A percentile compares a stretch with the other conserved stretches of the same genome.
Conservation (phyloP, 2,329 filamentous ascomycete species). For the Fusarium musae region DNA sequence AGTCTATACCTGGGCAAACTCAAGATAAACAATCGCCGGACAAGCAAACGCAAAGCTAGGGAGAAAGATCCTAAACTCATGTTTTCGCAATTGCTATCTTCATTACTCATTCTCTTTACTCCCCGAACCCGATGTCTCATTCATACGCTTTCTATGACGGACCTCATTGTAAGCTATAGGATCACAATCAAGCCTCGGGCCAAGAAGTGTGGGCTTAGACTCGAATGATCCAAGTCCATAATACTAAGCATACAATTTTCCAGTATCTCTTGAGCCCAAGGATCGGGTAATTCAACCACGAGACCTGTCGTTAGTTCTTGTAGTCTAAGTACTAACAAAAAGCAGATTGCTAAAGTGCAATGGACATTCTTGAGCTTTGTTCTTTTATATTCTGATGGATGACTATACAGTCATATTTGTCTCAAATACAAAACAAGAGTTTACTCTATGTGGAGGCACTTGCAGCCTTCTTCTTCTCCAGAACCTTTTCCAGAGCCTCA, state of each 20-base stretch:
- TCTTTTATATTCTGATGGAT: neutral
- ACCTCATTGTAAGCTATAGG: neutral
- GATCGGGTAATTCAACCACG: neutral
- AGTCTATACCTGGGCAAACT: neutral
- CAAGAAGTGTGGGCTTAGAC: neutral
- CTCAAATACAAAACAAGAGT: neutral
- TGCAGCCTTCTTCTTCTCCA: constrained; percentile 20
- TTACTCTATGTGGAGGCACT: neutral
- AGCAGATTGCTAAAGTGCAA: neutral
- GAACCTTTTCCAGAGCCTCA: constrained; percentile 46
- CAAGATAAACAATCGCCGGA: neutral
- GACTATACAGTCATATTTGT: neutral
- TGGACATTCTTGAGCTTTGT: neutral
- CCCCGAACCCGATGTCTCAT: neutral
- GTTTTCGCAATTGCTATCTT: neutral
- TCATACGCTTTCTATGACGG: neutral
- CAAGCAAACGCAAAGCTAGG: neutral
- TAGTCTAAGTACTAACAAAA: neutral
- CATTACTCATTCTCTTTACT: neutral
- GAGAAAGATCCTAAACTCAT: neutral
- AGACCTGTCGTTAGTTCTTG: neutral
- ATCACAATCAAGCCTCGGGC: neutral
- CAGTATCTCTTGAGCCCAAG: neutral
- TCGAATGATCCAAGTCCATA: neutral
- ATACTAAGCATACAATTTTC: neutral